phyloP scores from a whole-genome alignment of 2,329 filamentous ascomycete genomes.

The Dendrostoma leiphaemia region DNA sequence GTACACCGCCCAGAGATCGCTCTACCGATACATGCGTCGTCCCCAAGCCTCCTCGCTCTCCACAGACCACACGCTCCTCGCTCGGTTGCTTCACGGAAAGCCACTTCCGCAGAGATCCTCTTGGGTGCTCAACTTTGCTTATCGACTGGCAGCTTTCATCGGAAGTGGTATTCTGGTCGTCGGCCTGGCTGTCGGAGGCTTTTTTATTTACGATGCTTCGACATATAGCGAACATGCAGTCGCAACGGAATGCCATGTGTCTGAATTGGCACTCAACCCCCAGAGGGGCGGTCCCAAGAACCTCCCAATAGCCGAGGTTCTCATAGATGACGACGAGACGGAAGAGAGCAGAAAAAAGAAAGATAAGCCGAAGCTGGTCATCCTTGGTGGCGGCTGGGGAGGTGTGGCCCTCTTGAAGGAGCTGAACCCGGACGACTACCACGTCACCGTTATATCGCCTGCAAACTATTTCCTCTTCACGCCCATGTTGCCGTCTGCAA shows the following conservation, averaged over 20 bases:
- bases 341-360: slow-evolving; percentile 68
- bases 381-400: slow-evolving; percentile 93
- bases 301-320: slow-evolving; percentile 81
- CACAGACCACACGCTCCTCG: slow-evolving; percentile 24
- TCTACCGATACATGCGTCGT: slow-evolving; percentile 7
- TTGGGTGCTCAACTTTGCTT: slow-evolving; percentile 56
- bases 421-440: slow-evolving; percentile 86
- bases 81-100: slow-evolving; percentile 49
- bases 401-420: slow-evolving; percentile 89
- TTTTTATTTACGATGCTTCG: slow-evolving; percentile 91
- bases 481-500: slow-evolving; percentile 95
- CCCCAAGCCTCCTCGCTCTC: slow-evolving; percentile 13
- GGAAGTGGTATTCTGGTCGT: slow-evolving; percentile 75
- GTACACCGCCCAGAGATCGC: slow-evolving; percentile 4
- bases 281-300: slow-evolving; percentile 89
- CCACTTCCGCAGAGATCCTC: slow-evolving; percentile 50
- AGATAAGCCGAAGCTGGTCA: slow-evolving; percentile 88
- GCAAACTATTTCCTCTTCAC: slow-evolving; percentile 98
- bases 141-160: slow-evolving; percentile 67
- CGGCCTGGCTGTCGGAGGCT: slow-evolving; percentile 68
- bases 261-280: slow-evolving; percentile 77
- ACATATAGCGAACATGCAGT: slow-evolving; percentile 77
- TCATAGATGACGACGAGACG: slow-evolving; percentile 85
- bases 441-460: slow-evolving; percentile 91
- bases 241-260: slow-evolving; percentile 75